phyloP scores from a whole-genome alignment of 768 basidiomycete genomes.

The Lyophyllum semitale region DNA sequence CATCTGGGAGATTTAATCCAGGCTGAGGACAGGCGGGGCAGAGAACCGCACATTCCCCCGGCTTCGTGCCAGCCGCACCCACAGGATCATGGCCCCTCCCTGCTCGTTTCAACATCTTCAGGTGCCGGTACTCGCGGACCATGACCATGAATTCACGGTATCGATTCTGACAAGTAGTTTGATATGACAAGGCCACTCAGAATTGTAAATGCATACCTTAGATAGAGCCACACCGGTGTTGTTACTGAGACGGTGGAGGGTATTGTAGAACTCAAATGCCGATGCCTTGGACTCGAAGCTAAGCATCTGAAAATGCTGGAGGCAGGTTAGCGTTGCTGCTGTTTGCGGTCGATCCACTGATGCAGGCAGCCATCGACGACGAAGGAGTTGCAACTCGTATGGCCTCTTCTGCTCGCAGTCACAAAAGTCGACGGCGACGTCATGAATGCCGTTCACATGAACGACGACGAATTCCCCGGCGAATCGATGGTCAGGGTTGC shows the following conservation, averaged over 20 bases:
- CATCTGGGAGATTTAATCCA: slow-evolving; percentile 26
- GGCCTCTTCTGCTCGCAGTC: no score
- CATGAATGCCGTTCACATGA: no score
- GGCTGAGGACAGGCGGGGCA: slow-evolving; percentile 38
- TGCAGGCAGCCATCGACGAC: no score
- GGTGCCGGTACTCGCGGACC: slow-evolving; percentile 20
- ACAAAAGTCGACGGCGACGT: no score
- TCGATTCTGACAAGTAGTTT: slow-evolving; percentile 13
- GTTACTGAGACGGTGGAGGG: slow-evolving; percentile 21
- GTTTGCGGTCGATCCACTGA: no score
- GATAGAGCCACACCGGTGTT: slow-evolving; percentile 20
- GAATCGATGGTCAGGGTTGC: no score
- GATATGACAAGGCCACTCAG: neutral
- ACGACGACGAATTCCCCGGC: no score
- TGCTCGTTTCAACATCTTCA: slow-evolving; percentile 22
- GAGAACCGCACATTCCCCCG: slow-evolving; percentile 29
- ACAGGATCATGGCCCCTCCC: slow-evolving; percentile 25
- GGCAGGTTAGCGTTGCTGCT: no score
- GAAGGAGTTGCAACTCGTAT: no score
- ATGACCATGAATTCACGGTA: slow-evolving; percentile 22
- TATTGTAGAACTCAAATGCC: slow-evolving; percentile 26
- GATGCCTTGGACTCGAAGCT: slow-evolving; percentile 30
- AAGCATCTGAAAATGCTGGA: slow-evolving; percentile 23
- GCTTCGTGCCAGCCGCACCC: slow-evolving; percentile 24
- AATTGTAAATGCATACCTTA: no score